These are phyloP conservation scores for Suillus tomentosus DNA, from an alignment of 768 basidiomycete genomes.

Conservation along the genomic window DNA sequence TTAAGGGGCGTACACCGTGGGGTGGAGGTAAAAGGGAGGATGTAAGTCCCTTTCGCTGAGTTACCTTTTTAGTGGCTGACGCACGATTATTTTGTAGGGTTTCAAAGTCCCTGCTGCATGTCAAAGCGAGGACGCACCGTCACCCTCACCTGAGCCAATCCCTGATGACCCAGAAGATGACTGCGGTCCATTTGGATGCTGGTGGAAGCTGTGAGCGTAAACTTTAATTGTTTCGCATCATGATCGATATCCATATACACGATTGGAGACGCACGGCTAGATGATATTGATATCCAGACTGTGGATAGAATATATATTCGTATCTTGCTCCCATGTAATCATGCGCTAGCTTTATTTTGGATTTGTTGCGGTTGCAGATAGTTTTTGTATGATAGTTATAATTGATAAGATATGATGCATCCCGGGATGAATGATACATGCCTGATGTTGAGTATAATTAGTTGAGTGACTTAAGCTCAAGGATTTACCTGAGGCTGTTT, in stretches of 20 bases:
- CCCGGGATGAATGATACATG: neutral
- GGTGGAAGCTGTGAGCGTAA: conserved; percentile 21
- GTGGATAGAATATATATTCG: conserved; percentile 5
- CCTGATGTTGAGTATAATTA: neutral
- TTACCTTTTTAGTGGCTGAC: conserved; percentile 9
- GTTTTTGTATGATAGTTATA: conserved; percentile 1
- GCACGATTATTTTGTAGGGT: conserved; percentile 33
- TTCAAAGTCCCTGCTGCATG: conserved; percentile 44
- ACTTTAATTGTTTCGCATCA: neutral
- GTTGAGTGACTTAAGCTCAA: neutral
- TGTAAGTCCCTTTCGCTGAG: conserved; percentile 34
- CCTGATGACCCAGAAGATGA: conserved; percentile 39
- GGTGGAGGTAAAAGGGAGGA: conserved; percentile 85
- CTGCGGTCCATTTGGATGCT: conserved; percentile 26
- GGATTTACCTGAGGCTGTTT: neutral
- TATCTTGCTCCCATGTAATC: conserved; percentile 5
- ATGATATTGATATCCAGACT: neutral
- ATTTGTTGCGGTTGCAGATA: neutral
- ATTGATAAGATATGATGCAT: neutral
- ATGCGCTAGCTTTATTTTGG: neutral
- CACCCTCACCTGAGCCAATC: conserved; percentile 29
- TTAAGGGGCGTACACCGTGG: conserved; percentile 85
- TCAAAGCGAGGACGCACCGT: conserved; percentile 25
- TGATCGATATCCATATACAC: conserved; percentile 4
- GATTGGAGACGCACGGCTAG: conserved; percentile 4